Percentiles rank a stretch among this genome's conserved stretches.
Conservation (phyloP, 192 early-diverging fungal genomes). For the Entomortierella lignicola region DNA sequence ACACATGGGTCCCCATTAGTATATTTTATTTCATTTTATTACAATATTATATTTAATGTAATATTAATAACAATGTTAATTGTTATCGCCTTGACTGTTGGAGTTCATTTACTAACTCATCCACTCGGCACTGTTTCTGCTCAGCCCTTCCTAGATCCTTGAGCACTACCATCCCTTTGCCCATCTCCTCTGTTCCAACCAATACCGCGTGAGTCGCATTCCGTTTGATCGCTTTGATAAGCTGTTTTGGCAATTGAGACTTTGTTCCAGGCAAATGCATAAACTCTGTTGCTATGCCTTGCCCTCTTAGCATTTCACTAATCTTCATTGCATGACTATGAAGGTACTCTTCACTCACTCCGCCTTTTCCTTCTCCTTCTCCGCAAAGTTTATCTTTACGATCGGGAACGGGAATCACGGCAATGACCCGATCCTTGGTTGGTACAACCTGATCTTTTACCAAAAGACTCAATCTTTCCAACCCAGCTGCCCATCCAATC, state of each 20-base stretch:
- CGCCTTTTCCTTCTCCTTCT: no score
- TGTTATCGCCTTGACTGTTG: background rate
- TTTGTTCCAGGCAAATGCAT: conserved; percentile 27
- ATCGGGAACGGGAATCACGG: conserved; percentile 44
- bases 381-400: no score
- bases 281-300: conserved; percentile 30
- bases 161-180: conserved; percentile 25
- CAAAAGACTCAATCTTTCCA: conserved; percentile 67
- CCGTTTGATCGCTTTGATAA: conserved; percentile 38
- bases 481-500: conserved; percentile 74
- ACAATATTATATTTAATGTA: no score
- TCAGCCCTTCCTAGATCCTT: conserved; percentile 41
- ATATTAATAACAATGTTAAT: no score
- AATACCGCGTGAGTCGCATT: conserved; percentile 55
- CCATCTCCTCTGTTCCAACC: conserved; percentile 50
- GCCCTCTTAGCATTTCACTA: conserved; percentile 3
- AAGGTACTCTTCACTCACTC: no score
- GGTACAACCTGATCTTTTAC: conserved; percentile 23
- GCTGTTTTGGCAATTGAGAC: conserved; percentile 30
- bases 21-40: no score
- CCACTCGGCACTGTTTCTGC: conserved; percentile 25
- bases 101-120: conserved; percentile 15
- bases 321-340: conserved; percentile 29
- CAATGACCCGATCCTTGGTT: conserved; percentile 24
- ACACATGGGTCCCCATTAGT: no score